These are phyloP conservation scores for Clarireedia paspali DNA, from an alignment of 2,329 filamentous ascomycete genomes.

Conservation along the genomic window DNA sequence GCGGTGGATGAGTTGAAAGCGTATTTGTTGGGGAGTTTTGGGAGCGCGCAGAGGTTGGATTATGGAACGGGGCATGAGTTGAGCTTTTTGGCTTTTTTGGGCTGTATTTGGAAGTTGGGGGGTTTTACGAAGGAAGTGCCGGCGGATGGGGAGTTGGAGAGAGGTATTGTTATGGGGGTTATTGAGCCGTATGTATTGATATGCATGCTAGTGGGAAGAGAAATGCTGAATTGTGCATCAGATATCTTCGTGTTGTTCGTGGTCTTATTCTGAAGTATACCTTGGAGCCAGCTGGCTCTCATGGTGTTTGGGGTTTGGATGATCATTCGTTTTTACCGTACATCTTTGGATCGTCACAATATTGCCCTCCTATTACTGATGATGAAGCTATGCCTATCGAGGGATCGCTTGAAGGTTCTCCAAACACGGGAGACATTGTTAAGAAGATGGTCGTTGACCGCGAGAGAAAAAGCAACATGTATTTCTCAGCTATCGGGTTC, in stretches of 20 bases:
- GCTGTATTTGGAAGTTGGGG: conserved; percentile 82
- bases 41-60: conserved; percentile 81
- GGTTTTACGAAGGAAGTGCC: conserved; percentile 55
- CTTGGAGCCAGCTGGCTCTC: conserved; percentile 88
- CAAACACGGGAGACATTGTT: conserved; percentile 62
- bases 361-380: conserved; percentile 65
- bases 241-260: conserved; percentile 74
- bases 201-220: neutral
- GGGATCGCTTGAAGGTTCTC: conserved; percentile 66
- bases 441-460: conserved; percentile 56
- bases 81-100: conserved; percentile 88
- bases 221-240: conserved; percentile 29
- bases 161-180: conserved; percentile 72
- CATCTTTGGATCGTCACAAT: conserved; percentile 88
- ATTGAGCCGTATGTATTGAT: conserved; percentile 66
- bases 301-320: conserved; percentile 97
- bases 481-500: conserved; percentile 92
- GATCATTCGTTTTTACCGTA: conserved; percentile 94
- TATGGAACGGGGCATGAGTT: conserved; percentile 96
- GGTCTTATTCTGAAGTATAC: conserved; percentile 84
- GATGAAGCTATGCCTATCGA: conserved; percentile 62
- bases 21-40: conserved; percentile 82
- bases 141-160: conserved; percentile 53
- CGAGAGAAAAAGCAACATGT: conserved; percentile 67
- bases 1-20: conserved; percentile 61